Evolutionary conservation across 768 basidiomycete genomes (phyloP), one percentile per base, ranked within the genome.

Genomic region (Sutorius australiensis): DNA sequence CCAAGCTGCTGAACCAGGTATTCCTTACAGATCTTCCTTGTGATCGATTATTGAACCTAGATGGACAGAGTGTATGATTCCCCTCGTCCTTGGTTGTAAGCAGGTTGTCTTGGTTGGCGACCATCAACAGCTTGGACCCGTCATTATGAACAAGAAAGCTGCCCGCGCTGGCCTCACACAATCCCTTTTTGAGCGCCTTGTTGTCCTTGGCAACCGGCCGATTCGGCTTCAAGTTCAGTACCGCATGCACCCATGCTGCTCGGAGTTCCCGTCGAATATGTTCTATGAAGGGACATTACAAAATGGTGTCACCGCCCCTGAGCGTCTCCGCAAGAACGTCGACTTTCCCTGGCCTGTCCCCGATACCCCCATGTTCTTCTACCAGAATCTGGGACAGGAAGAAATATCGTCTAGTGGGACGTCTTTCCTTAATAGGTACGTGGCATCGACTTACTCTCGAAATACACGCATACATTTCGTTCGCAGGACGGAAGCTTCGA

Each of bases 121-220:
- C 73, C 91, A 97, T 69, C 92, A 75, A 59, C 97, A 98, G 79
- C 86, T 98, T 46, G 97, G 97, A 1, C 97, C 97, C 7, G 97
- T 98, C 63, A 98, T 99, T 69, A 98, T 99, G 97, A 99, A 98
- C 82, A 99, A 99, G 82, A 98, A 99, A 67, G 97, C 97, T 0
- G 95, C 97, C 2, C 90, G 94, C n/a, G 97, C 97, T 5, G 97
- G 97, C 17, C 81, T 99, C 36, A 98, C 95, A 0, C 97, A 98
- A 66, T 99, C 97, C 0, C 84, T 99, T 17, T 99, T 99, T 62
- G 97, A 99, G 68, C 89, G 97, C 41, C 86, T 99, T 43, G 94
- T 99, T 57, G 80, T 98, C 41, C 86, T 98, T 53, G 86, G 87
- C 31, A 99, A 99, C 71, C 82, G 94, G 28, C 97, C 97, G 19